Base-by-base conservation (phyloP, 2,329 filamentous ascomycete species). In the Sarocladiaceae sp. region DNA sequence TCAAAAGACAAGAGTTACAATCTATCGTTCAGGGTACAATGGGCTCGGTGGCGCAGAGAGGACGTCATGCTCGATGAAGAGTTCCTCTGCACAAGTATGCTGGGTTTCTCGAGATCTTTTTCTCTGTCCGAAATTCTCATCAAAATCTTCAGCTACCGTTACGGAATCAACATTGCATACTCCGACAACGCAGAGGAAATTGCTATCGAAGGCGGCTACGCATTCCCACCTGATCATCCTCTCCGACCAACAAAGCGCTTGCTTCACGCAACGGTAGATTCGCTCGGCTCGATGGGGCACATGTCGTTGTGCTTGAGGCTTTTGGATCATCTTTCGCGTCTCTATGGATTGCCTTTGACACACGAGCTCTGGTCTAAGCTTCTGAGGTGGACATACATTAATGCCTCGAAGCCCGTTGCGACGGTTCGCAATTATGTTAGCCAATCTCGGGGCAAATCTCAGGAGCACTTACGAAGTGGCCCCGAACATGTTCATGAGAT, bases 221-320 rank as follows among this genome's bases (percentile, higher is more conserved):
- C 62, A 1, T 75, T 80, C 39, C 62, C 71, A 1, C 60, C 58
- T 1, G 71, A 74, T 25, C 80, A 1, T 76, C 80, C 7, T 65
- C 86, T 28, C 70, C 73, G 49, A 88, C 89, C 2, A 26, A 82
- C 79, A 0, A 56, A 64, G 7, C 70, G 72, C 2, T 72, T 92
- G 1, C 73, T 93, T 20, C 73, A 80, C 52, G 78, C 84, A 8
- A 69, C 92, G n/a, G 84, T 86, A 5, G 83, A 90, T 61, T 72
- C 76, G 1, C 88, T 86, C 56, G 80, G 86, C n/a, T 77, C 75
- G 55, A 88, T 86, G 65, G 83, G 79, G 46, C 75, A 85, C 52
- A 73, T 90, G 3, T 63, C 73, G 1, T 71, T 75, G 2, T 87
- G 82, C 12, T 61, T 86, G 23, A 74, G 78, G 36, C 60, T 87